These are phyloP conservation scores for Diplodia corticola DNA, from an alignment of 2,329 filamentous ascomycete genomes.

Conservation along the genomic window DNA sequence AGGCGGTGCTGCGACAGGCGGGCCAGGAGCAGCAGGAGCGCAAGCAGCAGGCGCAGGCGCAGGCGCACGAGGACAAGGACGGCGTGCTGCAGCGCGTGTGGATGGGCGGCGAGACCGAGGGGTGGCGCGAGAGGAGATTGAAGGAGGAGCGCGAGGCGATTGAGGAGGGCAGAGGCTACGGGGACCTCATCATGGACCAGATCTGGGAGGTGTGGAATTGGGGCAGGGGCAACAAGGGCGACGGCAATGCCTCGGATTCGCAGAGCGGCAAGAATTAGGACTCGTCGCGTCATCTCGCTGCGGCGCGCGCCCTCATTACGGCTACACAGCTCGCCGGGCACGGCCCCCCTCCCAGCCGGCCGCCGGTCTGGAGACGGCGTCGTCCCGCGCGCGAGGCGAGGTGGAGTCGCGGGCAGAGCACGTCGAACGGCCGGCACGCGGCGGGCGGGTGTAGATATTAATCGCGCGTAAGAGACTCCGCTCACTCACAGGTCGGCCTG, in stretches of 20 bases:
- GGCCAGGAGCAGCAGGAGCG: conserved; percentile 27
- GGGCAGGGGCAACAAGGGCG: conserved; percentile 41
- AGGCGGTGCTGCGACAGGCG: conserved; percentile 34
- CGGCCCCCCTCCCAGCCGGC: background rate
- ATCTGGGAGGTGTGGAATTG: conserved; percentile 52
- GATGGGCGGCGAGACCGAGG: conserved; percentile 46
- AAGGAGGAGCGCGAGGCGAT: conserved; percentile 47
- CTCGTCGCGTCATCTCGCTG: conserved; percentile 15
- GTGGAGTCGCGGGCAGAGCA: background rate
- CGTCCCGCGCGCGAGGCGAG: background rate
- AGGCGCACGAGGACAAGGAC: conserved; percentile 26
- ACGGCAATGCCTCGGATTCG: conserved; percentile 15
- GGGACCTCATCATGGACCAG: conserved; percentile 47
- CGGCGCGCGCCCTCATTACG: conserved; percentile 9
- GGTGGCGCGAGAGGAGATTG: conserved; percentile 48
- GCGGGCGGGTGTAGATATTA: conserved; percentile 5
- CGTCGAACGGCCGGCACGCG: background rate
- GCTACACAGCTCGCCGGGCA: background rate
- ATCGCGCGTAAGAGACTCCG: conserved; percentile 16
- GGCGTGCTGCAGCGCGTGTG: conserved; percentile 38
- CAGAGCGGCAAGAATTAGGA: conserved; percentile 8
- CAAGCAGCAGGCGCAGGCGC: background rate
- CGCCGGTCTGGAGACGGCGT: background rate
- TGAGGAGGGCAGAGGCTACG: conserved; percentile 43
- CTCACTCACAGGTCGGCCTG: background rate